phyloP scores from a whole-genome alignment of 495 filamentous ascomycete species.

The Aspergillus baeticus region DNA sequence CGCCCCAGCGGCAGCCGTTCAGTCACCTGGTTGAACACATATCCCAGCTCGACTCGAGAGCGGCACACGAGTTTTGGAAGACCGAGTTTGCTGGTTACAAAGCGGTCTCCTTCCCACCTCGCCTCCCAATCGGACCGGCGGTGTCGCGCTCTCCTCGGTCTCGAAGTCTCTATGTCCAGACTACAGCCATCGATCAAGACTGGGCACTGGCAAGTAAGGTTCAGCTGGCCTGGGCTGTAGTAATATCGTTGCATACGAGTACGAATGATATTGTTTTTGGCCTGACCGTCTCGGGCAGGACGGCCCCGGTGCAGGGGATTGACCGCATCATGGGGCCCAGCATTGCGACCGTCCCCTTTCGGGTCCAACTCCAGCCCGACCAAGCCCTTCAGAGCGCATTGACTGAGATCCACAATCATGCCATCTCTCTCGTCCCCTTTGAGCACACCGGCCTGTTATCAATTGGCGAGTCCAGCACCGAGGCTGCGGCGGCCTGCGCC shows the following conservation, averaged over 20 bases:
- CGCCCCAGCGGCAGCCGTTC: background rate
- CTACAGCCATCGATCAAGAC: too few relatives aligned
- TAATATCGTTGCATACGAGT: constrained; percentile 23
- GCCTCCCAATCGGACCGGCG: too few relatives aligned
- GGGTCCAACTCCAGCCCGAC: background rate
- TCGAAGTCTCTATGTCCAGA: too few relatives aligned
- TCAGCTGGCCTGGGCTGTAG: constrained; percentile 34
- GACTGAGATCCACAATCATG: constrained; percentile 32
- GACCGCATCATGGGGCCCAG: constrained; percentile 31
- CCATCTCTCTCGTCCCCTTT: constrained; percentile 31
- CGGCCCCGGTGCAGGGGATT: constrained; percentile 26
- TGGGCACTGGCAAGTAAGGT: background rate
- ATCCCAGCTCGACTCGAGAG: background rate
- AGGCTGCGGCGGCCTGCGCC: background rate
- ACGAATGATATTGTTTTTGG: constrained; percentile 34
- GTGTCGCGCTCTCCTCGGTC: too few relatives aligned
- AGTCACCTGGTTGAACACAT: constrained; percentile 7
- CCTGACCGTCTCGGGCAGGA: constrained; percentile 26
- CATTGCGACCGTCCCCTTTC: constrained; percentile 27
- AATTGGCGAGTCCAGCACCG: background rate
- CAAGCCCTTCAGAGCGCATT: constrained; percentile 23
- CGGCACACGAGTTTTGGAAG: background rate
- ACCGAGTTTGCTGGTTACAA: background rate
- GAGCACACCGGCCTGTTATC: constrained; percentile 39
- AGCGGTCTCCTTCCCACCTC: too few relatives aligned